A percentile compares a stretch with the other conserved stretches of the same genome.
phyloP scores from a whole-genome alignment of 1,139 yeast genomes.

The Geotrichum bryndzae region DNA sequence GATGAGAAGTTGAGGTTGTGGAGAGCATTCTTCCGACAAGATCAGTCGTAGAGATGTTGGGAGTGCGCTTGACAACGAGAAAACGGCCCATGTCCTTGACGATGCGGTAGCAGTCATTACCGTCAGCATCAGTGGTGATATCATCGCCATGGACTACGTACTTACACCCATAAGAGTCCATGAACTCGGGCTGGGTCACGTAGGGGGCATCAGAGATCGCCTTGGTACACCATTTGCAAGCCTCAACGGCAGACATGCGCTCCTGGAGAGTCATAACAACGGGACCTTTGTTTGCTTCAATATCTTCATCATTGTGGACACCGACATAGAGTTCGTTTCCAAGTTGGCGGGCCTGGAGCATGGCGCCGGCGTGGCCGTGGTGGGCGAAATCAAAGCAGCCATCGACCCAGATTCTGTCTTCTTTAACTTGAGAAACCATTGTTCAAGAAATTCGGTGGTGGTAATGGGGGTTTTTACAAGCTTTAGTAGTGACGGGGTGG shows the following conservation, averaged over 20 bases:
- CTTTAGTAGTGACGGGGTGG: no score
- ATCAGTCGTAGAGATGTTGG: constrained; percentile 91
- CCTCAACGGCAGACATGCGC: constrained; percentile 73
- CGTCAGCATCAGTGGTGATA: constrained; percentile 91
- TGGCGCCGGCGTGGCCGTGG: constrained; percentile 96
- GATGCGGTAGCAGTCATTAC: constrained; percentile 81
- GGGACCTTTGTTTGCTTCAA: constrained; percentile 77
- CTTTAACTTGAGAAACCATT: constrained; percentile 7
- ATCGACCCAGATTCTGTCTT: constrained; percentile 68
- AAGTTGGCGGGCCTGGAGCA: constrained; percentile 80
- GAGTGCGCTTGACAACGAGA: constrained; percentile 84
- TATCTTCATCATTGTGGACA: constrained; percentile 87
- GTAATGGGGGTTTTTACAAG: neutral
- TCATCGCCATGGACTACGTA: constrained; percentile 98
- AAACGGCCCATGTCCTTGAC: constrained; percentile 85
- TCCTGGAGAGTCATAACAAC: constrained; percentile 85
- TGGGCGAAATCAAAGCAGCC: constrained; percentile 98
- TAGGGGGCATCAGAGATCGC: constrained; percentile 82
- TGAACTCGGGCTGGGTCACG: constrained; percentile 80
- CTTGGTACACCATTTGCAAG: constrained; percentile 82
- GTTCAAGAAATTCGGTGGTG: neutral
- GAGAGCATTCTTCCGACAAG: constrained; percentile 85
- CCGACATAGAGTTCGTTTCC: constrained; percentile 77
- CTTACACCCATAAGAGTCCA: constrained; percentile 68
- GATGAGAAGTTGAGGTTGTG: constrained; percentile 48